These are phyloP conservation scores for Globisporangium echinulatum DNA, from an alignment of 352 stramenopile species.

Conservation along the genomic window DNA sequence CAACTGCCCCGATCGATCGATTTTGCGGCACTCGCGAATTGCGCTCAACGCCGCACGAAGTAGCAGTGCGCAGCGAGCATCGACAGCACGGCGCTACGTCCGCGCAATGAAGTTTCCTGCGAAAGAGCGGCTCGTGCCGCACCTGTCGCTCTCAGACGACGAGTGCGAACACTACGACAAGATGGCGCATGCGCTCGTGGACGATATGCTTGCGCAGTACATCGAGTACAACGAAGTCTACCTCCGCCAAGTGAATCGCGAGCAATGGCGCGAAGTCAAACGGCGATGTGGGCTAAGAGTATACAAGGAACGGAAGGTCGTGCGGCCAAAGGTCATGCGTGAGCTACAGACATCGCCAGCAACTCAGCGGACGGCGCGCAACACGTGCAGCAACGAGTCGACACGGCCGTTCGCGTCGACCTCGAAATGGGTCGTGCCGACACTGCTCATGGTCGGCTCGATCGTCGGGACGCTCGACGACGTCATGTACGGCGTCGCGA, in stretches of 20 bases:
- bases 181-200: slow-evolving; percentile 23
- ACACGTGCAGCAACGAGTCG: neutral
- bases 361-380: neutral
- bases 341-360: slow-evolving; percentile 1
- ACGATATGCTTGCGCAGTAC: slow-evolving; percentile 17
- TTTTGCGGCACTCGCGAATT: too few relatives aligned
- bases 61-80: too few relatives aligned
- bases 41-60: too few relatives aligned
- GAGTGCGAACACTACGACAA: slow-evolving; percentile 21
- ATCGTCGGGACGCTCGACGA: slow-evolving; percentile 37
- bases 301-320: slow-evolving; percentile 21
- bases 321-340: slow-evolving; percentile 7
- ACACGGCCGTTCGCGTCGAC: neutral
- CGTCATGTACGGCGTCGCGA: slow-evolving; percentile 50
- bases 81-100: too few relatives aligned
- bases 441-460: slow-evolving; percentile 8
- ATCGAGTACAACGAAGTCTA: slow-evolving; percentile 11
- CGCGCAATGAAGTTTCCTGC: slow-evolving; percentile 19
- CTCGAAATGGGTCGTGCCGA: slow-evolving; percentile 8
- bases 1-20: too few relatives aligned
- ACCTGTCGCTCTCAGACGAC: slow-evolving; percentile 18
- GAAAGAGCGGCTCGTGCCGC: slow-evolving; percentile 13
- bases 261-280: slow-evolving; percentile 27
- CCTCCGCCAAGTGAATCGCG: slow-evolving; percentile 18
- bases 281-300: slow-evolving; percentile 23